Conservation (phyloP, 176 grass and related monocot genomes). For the Olyra latifolia region DNA sequence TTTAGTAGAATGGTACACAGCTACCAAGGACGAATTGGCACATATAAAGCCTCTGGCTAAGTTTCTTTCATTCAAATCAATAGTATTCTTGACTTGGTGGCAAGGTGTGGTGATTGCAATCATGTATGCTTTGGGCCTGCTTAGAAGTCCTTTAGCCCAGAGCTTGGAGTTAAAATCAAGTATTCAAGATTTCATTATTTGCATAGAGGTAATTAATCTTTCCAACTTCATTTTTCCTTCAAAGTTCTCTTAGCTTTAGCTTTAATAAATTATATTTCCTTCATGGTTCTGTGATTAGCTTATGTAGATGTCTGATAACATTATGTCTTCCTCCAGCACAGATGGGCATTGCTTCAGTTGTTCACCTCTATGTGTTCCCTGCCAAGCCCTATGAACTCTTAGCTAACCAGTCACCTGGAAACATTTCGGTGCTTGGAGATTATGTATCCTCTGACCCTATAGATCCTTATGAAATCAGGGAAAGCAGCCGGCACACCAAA, state of each 20-base stretch:
- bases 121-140: constrained; percentile 72
- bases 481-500: constrained; percentile 78
- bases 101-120: constrained; percentile 96
- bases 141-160: constrained; percentile 89
- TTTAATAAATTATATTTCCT: constrained; percentile 6
- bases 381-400: constrained; percentile 79
- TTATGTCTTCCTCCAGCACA: constrained; percentile 66
- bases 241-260: constrained; percentile 2
- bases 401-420: constrained; percentile 54
- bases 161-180: constrained; percentile 87
- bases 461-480: constrained; percentile 88
- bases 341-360: constrained; percentile 90
- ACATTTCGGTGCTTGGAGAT: constrained; percentile 85
- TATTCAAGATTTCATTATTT: constrained; percentile 97
- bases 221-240: not conserved
- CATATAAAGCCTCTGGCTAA: constrained; percentile 89
- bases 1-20: constrained; percentile 91
- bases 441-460: constrained; percentile 80
- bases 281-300: constrained; percentile 25
- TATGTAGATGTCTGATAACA: constrained; percentile 30
- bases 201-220: constrained; percentile 85
- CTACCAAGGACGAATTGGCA: constrained; percentile 87
- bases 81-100: constrained; percentile 99
- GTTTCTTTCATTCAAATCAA: constrained; percentile 94
- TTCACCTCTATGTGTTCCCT: constrained; percentile 95